Conservation (phyloP, 257 asterid genomes). For the Ajuga chamaepitys region DNA sequence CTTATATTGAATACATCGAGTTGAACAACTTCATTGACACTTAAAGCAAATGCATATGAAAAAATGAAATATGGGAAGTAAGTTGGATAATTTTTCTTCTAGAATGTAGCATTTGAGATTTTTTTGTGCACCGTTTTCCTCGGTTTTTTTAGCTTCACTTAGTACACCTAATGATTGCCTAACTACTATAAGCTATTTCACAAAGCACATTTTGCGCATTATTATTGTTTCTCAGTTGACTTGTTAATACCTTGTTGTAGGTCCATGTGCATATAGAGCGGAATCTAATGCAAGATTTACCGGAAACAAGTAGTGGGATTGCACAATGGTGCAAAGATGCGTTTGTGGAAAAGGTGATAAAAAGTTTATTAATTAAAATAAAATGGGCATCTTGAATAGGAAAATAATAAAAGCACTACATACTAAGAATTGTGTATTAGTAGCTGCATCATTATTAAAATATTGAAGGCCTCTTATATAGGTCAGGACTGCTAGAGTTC, state of each 20-base stretch:
- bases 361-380: background rate
- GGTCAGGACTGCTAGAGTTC: background rate
- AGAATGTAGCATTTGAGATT: no score
- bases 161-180: background rate
- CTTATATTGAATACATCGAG: background rate
- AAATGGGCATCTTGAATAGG: background rate
- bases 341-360: constrained; percentile 64
- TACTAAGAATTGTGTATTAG: background rate
- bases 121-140: no score
- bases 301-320: constrained; percentile 57
- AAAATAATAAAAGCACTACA: background rate
- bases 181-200: background rate
- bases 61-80: background rate
- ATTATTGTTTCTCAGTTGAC: constrained; percentile 3
- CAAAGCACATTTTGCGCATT: background rate
- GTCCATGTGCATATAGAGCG: constrained; percentile 78
- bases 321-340: constrained; percentile 90
- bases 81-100: background rate
- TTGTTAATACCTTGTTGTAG: constrained; percentile 25
- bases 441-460: background rate
- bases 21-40: background rate
- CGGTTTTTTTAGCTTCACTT: no score
- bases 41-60: background rate
- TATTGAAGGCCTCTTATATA: background rate
- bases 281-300: constrained; percentile 56